Base-by-base conservation (phyloP, 139 green algal species). In the Chlorella sp. region DNA sequence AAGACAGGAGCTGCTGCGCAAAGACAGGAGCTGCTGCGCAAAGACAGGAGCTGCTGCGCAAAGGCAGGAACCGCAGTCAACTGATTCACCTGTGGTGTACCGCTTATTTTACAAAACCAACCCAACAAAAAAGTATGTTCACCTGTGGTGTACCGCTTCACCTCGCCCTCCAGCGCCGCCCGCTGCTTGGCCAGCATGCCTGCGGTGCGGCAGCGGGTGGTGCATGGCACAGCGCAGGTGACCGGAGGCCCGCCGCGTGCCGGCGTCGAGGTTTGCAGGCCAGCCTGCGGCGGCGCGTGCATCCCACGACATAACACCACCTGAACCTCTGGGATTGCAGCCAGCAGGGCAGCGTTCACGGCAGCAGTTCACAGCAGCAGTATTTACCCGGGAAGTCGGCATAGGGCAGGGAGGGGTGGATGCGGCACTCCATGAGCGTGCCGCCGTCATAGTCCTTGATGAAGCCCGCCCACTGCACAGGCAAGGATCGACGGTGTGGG, bases 401-500 rank as follows among this genome's bases (percentile, higher is more conserved):
- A 89, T 95, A 97, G 9, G 92, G 92, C 24, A 98, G 67, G 58
- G 90, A 86, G 38, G 87, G 86, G 82, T 96, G 83, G 46, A 99
- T 92, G 14, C 90, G 81, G 80, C 94, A 98, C 92, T 99, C 96
- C 97, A 99, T 99, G 3, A 99, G 92, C 43, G 97, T 99, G 48
- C 97, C 97, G 13, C 97, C 97, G 68, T 99, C 97, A 82, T 99
- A 99, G 88, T 99, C 97, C 89, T 99, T 99, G 89, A 99, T 99
- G 90, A 92, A 99, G 22, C 96, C 97, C 51, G 89, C 69, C 95
- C 96, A 98, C 86, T 92, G 88, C 58, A 54, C 6, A 70, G 28
- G 73, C 24, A 64, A 41, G 9, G n/a, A 26, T 32, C 40, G 5
- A 16, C 30, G 30, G 38, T 8, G 58, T 8, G 14, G 54, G 36